A percentile compares a stretch with the other conserved stretches of the same genome.
Conservation (phyloP, 1,139 yeast species). For the Pichia sp. region DNA sequence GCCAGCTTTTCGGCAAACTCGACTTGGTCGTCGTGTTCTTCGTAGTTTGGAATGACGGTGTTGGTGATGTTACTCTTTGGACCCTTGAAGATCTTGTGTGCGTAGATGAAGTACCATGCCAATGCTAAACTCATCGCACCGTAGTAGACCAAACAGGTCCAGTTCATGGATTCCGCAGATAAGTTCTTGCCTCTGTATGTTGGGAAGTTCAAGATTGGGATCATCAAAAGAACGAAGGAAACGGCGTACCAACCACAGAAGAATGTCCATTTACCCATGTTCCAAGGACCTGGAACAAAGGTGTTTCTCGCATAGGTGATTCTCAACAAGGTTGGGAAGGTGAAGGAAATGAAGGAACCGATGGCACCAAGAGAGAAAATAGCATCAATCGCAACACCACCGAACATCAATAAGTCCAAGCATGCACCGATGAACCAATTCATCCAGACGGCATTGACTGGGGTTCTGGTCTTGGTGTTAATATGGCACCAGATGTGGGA, state of each 20-base stretch:
- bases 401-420: slow-evolving; percentile 61
- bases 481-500: slow-evolving; percentile 56
- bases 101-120: slow-evolving; percentile 54
- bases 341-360: slow-evolving; percentile 67
- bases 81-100: slow-evolving; percentile 64
- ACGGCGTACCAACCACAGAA: slow-evolving; percentile 44
- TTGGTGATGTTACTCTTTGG: slow-evolving; percentile 39
- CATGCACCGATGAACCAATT: slow-evolving; percentile 58
- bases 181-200: slow-evolving; percentile 46
- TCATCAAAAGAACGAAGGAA: slow-evolving; percentile 56
- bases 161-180: slow-evolving; percentile 56
- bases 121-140: slow-evolving; percentile 58
- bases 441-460: slow-evolving; percentile 68
- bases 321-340: slow-evolving; percentile 62
- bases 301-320: slow-evolving; percentile 44
- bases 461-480: slow-evolving; percentile 55
- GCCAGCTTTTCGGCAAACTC: too few relatives aligned
- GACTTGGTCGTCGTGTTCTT: too few relatives aligned
- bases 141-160: slow-evolving; percentile 70
- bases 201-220: slow-evolving; percentile 70
- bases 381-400: slow-evolving; percentile 68
- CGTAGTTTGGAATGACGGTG: slow-evolving; percentile 1
- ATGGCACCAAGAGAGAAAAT: slow-evolving; percentile 78
- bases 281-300: slow-evolving; percentile 71
- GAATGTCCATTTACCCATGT: slow-evolving; percentile 53